Evolutionary conservation across 1,139 yeast genomes (phyloP), one percentile per base, ranked within the genome.

Genomic region (Candida smagusa): DNA sequence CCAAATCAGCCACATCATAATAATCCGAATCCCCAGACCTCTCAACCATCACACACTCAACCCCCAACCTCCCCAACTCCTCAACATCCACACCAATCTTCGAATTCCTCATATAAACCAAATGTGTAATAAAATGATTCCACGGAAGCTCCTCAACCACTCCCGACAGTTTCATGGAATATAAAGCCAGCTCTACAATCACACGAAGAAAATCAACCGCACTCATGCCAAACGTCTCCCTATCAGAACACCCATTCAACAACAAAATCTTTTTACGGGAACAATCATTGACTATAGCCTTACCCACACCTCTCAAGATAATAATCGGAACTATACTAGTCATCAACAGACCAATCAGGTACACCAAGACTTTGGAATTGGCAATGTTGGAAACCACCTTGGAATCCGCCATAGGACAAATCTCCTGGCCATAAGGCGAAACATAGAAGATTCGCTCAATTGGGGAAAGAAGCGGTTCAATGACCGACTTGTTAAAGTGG

Each of bases 371-470:
- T 35, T 81, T 76, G 0, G 85, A 68, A 8, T 65, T 55, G 13
- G 72, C 56, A 2, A 88, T 57, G 16, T 77, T 69, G 0, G 76
- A 58, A 1, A 78, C 57, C 0, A 84, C 92, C 41, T 86, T 67
- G 6, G 79, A 63, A 47, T 84, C 84, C 2, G 94, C 92, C 21
- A 70, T 61, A 2, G 97, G 96, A 47, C 82, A 77, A 25, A 87
- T 84, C 53, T 88, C 96, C 52, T 85, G 88, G 1, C 96, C 96
- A 52, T 85, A 86, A 0, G 95, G 94, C 24, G 90, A 85, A 35
- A 89, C 84, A 54, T 90, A 90, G 50, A 81, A 82, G 6, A 89
- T 76, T 22, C 92, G 63, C 28, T 75, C 69, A 9, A 89, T 81
- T 0, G 95, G 94, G 0, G 95, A 77, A n/a, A 79, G 68, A 19